Percentiles rank a stretch among this genome's conserved stretches.
phyloP scores from a whole-genome alignment of 225 moss, liverwort and hornwort species.

The Sphagnum contortum region DNA sequence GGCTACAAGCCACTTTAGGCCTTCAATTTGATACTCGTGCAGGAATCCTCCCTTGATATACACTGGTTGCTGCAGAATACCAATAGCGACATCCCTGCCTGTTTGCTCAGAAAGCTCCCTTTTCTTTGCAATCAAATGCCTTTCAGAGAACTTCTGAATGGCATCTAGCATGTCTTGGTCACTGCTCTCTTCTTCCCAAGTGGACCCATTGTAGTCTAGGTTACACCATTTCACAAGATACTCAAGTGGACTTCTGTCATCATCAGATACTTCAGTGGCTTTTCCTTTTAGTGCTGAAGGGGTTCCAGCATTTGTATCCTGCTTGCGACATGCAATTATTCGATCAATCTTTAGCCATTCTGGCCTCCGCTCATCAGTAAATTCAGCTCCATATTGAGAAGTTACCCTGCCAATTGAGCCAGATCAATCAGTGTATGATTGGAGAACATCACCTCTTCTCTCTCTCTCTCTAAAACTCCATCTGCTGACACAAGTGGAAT shows the following conservation, averaged over 20 bases:
- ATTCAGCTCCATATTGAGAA: slow-evolving; percentile 19
- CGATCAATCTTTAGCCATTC: slow-evolving; percentile 79
- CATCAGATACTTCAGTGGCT: slow-evolving; percentile 16
- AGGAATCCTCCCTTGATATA: slow-evolving; percentile 59
- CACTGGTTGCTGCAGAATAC: slow-evolving; percentile 41
- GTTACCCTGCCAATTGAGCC: slow-evolving; percentile 24
- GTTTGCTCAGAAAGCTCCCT: slow-evolving; percentile 2
- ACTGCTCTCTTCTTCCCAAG: slow-evolving; percentile 58
- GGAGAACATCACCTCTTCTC: too few relatives aligned
- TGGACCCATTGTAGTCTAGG: slow-evolving; percentile 60
- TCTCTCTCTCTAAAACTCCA: too few relatives aligned
- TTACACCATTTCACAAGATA: slow-evolving; percentile 78
- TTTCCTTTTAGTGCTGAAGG: slow-evolving; percentile 15
- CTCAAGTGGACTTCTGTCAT: slow-evolving; percentile 21
- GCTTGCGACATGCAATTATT: slow-evolving; percentile 53
- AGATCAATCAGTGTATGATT: background rate
- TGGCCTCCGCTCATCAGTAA: slow-evolving; percentile 60
- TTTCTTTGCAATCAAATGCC: slow-evolving; percentile 42
- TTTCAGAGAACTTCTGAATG: slow-evolving; percentile 29
- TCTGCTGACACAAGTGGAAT: too few relatives aligned
- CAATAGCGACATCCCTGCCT: slow-evolving; percentile 18
- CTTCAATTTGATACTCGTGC: slow-evolving; percentile 63
- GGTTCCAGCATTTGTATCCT: slow-evolving; percentile 13
- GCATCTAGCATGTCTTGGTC: slow-evolving; percentile 53
- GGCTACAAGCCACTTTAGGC: slow-evolving; percentile 68